Evolutionary conservation across 164 flowering plant species (phyloP).

Genomic region (Magnolia kwangsiensis): DNA sequence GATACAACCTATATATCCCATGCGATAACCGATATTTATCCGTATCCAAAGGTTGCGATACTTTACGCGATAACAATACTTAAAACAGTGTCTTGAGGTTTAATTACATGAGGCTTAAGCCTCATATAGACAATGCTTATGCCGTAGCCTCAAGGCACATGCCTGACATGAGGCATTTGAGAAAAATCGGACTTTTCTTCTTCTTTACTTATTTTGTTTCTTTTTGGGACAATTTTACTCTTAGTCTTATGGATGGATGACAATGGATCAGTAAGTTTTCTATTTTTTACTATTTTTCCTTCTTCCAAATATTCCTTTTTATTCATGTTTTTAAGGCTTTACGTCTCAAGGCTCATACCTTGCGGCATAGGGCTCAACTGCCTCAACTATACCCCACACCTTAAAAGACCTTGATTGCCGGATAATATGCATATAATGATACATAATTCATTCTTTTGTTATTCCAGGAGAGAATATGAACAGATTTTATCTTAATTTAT

Average conservation of each 20-base stretch:
- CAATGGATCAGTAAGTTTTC: background rate
- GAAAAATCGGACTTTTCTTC: too few species aligned
- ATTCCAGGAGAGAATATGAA: background rate
- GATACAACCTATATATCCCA: too few species aligned
- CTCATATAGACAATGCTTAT: background rate
- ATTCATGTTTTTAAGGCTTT: background rate
- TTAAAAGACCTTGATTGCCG: background rate
- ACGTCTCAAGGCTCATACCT: too few species aligned
- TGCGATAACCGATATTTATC: too few species aligned
- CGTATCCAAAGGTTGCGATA: too few species aligned
- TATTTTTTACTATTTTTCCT: background rate
- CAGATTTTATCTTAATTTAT: background rate
- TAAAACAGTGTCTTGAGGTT: background rate
- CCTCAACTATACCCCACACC: background rate
- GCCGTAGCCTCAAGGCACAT: too few species aligned
- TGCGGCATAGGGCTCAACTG: too few species aligned
- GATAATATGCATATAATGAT: constrained; percentile 1
- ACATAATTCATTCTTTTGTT: background rate
- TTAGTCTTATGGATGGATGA: background rate
- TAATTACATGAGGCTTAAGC: background rate
- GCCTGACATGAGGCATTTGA: too few species aligned
- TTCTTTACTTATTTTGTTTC: too few species aligned
- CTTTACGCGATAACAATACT: too few species aligned
- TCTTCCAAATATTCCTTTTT: background rate
- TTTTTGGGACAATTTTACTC: too few species aligned